Percentiles rank a stretch among this genome's conserved stretches.
phyloP scores from a whole-genome alignment of 371 early-diverging fungal genomes.

The Syncephalis plumigaleata region DNA sequence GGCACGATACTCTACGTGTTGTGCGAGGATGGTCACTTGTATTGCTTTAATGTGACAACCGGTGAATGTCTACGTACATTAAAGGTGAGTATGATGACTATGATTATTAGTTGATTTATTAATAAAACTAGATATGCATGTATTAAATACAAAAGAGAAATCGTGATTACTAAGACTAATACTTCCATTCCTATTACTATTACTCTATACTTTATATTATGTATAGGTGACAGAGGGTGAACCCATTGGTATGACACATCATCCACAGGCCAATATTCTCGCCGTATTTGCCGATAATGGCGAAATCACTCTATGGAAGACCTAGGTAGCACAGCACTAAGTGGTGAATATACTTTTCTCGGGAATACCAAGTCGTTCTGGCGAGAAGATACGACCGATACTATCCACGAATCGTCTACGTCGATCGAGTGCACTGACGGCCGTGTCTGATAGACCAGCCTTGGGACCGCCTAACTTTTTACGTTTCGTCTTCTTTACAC shows the following conservation, averaged over 20 bases:
- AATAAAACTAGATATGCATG: too few species aligned
- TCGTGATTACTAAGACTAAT: too few species aligned
- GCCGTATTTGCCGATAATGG: constrained; percentile 52
- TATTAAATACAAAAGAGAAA: too few species aligned
- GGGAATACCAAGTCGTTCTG: constrained; percentile 48
- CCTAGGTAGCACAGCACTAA: too few species aligned
- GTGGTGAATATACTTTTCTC: background rate
- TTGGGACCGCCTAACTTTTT: too few species aligned
- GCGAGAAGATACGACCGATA: constrained; percentile 45
- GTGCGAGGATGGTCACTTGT: constrained; percentile 33
- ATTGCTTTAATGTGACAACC: constrained; percentile 32
- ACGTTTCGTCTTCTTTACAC: too few species aligned
- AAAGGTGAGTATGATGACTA: constrained; percentile 9
- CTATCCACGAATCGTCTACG: constrained; percentile 29
- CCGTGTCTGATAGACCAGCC: constrained; percentile 15
- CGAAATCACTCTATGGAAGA: constrained; percentile 30
- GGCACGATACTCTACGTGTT: constrained; percentile 59
- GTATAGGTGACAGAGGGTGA: constrained; percentile 32
- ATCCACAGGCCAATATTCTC: constrained; percentile 55
- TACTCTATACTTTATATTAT: too few species aligned
- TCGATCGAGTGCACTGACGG: constrained; percentile 28
- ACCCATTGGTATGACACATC: constrained; percentile 44
- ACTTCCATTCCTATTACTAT: too few species aligned
- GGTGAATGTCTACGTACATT: constrained; percentile 19
- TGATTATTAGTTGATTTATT: too few species aligned